phyloP scores from a whole-genome alignment of 208 protist species.

The Acanthamoeba quina region DNA sequence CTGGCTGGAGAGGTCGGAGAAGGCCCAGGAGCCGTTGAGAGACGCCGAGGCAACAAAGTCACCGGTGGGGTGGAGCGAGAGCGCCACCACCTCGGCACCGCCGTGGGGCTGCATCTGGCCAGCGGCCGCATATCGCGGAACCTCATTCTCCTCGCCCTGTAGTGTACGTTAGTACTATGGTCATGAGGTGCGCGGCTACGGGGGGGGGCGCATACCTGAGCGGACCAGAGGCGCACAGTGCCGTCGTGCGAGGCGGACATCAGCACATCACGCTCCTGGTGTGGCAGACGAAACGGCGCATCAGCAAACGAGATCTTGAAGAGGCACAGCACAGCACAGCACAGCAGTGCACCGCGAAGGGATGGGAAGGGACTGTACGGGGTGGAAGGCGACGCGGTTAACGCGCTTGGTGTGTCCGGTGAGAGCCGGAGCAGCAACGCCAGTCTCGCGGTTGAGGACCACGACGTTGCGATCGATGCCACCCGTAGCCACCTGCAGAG shows the following conservation, averaged over 20 bases:
- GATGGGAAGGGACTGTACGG: constrained; percentile 37
- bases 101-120: neutral
- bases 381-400: constrained; percentile 84
- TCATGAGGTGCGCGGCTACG: neutral
- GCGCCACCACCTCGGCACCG: constrained; percentile 76
- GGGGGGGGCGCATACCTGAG: neutral
- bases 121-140: neutral
- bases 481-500: constrained; percentile 82
- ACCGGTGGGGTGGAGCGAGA: constrained; percentile 87
- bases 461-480: constrained; percentile 84
- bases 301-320: neutral
- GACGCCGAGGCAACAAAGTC: constrained; percentile 85
- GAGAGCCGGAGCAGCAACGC: constrained; percentile 68
- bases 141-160: neutral
- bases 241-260: constrained; percentile 81
- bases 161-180: neutral
- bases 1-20: constrained; percentile 87
- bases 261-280: constrained; percentile 56
- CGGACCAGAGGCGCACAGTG: constrained; percentile 83
- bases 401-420: constrained; percentile 80
- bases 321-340: no score
- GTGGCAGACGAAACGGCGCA: neutral
- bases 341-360: neutral
- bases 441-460: constrained; percentile 82
- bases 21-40: constrained; percentile 85